phyloP scores from a whole-genome alignment of 768 basidiomycete genomes.

The Panaeolus papilionaceus region DNA sequence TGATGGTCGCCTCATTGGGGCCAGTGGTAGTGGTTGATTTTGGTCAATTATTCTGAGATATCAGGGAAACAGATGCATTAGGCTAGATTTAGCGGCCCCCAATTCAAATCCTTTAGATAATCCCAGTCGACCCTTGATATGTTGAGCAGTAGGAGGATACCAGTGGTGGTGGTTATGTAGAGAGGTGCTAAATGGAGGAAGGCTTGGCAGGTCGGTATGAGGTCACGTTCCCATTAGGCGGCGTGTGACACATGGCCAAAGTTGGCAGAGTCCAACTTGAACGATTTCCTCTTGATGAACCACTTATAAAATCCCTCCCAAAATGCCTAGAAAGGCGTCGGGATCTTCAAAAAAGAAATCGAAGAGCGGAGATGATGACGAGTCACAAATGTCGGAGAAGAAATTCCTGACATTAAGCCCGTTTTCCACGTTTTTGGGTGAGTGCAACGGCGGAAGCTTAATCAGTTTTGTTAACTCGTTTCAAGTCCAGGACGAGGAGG shows the following conservation, averaged over 20 bases:
- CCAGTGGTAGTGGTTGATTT: not conserved
- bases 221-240: constrained; percentile 7
- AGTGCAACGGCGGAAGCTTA: not conserved
- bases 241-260: constrained; percentile 9
- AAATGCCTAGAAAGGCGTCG: constrained; percentile 5
- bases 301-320: not conserved
- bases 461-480: constrained; percentile 4
- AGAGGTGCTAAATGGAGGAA: constrained; percentile 7
- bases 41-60: not conserved
- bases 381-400: not conserved
- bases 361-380: not conserved
- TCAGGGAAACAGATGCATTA: constrained; percentile 9
- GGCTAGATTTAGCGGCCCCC: constrained; percentile 18
- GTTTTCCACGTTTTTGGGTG: constrained; percentile 12
- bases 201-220: not conserved
- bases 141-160: not conserved
- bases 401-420: not conserved
- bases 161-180: constrained; percentile 8
- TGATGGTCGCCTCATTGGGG: constrained; percentile 5
- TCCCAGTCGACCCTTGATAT: not conserved
- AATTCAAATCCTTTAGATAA: constrained; percentile 20
- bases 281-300: constrained; percentile 7
- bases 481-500: constrained; percentile 39
- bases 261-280: constrained; percentile 5
- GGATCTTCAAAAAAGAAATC: constrained; percentile 1